Base-by-base conservation (phyloP, 306 rosid genomes). In the Pyrus bretschneideri region DNA sequence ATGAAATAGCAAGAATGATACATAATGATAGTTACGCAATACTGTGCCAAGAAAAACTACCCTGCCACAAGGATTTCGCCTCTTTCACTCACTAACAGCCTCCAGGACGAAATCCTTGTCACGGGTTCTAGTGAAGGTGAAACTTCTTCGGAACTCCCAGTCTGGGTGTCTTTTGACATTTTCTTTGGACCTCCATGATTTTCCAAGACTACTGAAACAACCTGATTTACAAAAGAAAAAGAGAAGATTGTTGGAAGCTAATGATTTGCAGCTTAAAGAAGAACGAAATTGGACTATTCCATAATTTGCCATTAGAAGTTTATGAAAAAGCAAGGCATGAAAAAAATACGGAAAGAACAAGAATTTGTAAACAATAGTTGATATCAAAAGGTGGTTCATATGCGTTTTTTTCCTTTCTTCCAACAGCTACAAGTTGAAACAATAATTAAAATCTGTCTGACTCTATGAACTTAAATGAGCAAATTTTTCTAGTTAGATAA, bases 171-270 rank as follows among this genome's bases (percentile, higher is more conserved):
- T 40, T 66, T 64, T 67, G 80, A 69, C n/a, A 77, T 83, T 76
- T 76, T 64, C 58, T 72, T 63, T 45, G 58, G 72, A 60, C 83
- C 82, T 46, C 90, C 94, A 78, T 72, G 83, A 73, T 86, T 90
- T 81, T 84, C 90, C 88, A 90, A 83, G 78, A 88, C 90, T 70
- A 85, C 95, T 54, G 91, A 82, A 83, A 89, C 84, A 75, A 91
- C 86, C 87, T 88, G 84, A 78, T 70, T 71, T 72, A 15, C 55
- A 45, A 42, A 40, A 67, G 69, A 76, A 81, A 83, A 29, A 76
- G 17, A 74, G n/a, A 73, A 79, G 55, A 71, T 68, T 59, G 84
- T 82, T 51, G 68, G 76, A 74, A 59, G 80, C 74, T 60, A 68
- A 72, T 21, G 29, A 45, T 71, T 27, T 63, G 76, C 12, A 11